Base-by-base conservation (phyloP, 2,329 filamentous ascomycete species). In the Domatiomyces catenatus region DNA sequence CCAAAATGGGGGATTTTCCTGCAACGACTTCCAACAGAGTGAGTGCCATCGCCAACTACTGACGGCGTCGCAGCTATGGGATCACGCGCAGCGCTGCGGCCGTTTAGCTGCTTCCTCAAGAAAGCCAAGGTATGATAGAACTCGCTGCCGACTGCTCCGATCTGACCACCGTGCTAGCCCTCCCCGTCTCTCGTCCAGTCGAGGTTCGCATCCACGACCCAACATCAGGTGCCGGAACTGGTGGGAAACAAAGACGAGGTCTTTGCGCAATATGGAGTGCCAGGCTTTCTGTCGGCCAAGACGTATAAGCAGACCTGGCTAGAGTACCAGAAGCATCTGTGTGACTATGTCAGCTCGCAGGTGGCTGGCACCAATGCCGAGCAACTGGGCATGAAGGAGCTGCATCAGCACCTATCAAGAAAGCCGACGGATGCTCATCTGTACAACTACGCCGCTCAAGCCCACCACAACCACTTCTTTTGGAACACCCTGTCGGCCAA, bases 381-480 rank as follows among this genome's bases (percentile, higher is more conserved):
- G 28, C 22, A 18, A 8, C 19, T 47, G 8, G 17, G 26, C 26
- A 32, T 47, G 20, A 47, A 47, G 26, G 28, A 80, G 46, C 80
- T 94, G 63, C 69, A 85, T 63, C 74, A 90, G 62, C 74, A 79
- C 62, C 83, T 83, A 52, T 85, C 90, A 53, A 86, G 88, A 67
- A 79, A 92, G 62, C 83, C 90, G 44, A 74, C 75, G 59, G 74
- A 77, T 56, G 92, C 92, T 43, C 75, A 82, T 60, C 73, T 83
- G 65, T 98, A 98, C 80, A 98, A 96, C 77, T 80, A 93, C 67
- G 92, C 92, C 67, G 94, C 86, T 61, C 94, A 94, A 85, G 86
- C 87, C 50, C 84, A 86, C 75, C 96, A 96, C 78, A 95, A 81
- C 67, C 76, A 81, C 65, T 71, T 72, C 57, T 73, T 71, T 64